Percentiles rank a stretch among this genome's conserved stretches.
These are phyloP conservation scores for Pleurotus salmoneostramineus DNA, from an alignment of 768 basidiomycete genomes.

Conservation along the genomic window DNA sequence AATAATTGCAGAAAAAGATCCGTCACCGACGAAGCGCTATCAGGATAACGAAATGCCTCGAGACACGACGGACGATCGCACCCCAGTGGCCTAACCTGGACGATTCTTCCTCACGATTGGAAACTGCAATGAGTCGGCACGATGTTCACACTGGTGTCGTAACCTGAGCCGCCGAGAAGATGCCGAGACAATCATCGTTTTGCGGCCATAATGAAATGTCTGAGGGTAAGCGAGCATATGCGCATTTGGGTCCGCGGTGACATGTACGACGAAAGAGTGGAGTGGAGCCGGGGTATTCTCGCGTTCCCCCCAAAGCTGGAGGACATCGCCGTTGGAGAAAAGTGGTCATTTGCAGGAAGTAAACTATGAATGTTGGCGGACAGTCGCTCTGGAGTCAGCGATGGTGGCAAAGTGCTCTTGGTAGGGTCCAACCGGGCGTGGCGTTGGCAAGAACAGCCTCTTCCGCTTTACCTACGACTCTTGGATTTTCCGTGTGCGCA, in stretches of 20 bases:
- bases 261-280: not conserved
- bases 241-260: not conserved
- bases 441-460: not conserved
- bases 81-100: not conserved
- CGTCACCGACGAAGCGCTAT: not conserved
- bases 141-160: not conserved
- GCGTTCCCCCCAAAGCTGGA: not conserved
- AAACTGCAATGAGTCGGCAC: not conserved
- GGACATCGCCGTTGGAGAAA: not conserved
- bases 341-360: not conserved
- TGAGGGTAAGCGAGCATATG: not conserved
- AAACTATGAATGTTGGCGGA: not conserved
- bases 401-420: not conserved
- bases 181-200: not conserved
- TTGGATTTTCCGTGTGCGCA: not conserved
- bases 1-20: not conserved
- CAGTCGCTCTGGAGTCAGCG: too few relatives aligned
- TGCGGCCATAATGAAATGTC: not conserved
- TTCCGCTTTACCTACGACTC: conserved; percentile 2
- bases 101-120: not conserved
- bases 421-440: not conserved
- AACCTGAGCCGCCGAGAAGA: not conserved
- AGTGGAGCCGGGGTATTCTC: not conserved
- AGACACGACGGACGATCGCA: too few relatives aligned
- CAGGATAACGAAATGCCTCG: too few relatives aligned